These are phyloP conservation scores for Aspergillus thermomutatus DNA, from an alignment of 2,329 filamentous ascomycete genomes.

Conservation along the genomic window DNA sequence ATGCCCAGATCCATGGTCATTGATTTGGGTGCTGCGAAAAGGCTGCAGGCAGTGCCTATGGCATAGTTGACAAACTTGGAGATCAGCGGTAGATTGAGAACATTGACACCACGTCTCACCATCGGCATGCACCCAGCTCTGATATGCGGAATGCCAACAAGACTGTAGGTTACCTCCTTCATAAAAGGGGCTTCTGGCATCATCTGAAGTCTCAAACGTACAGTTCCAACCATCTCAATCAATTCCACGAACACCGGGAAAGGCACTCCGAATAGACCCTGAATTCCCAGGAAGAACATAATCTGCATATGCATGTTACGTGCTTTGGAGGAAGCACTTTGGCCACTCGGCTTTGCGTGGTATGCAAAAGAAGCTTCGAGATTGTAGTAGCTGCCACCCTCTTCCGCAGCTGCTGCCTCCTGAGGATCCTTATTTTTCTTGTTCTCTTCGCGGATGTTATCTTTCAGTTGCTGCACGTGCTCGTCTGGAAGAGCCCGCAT, in stretches of 20 bases:
- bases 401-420: constrained; percentile 82
- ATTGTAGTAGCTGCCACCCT: constrained; percentile 90
- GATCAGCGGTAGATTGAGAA: constrained; percentile 86
- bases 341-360: constrained; percentile 72
- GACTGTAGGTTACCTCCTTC: constrained; percentile 85
- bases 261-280: constrained; percentile 83
- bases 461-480: constrained; percentile 77
- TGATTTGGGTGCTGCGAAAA: constrained; percentile 93
- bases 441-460: constrained; percentile 74
- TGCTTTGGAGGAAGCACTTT: constrained; percentile 72
- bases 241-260: constrained; percentile 86
- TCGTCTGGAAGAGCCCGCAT: constrained; percentile 79
- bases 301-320: constrained; percentile 97
- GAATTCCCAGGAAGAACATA: constrained; percentile 88
- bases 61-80: constrained; percentile 97
- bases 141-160: constrained; percentile 91
- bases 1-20: constrained; percentile 89
- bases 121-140: constrained; percentile 88
- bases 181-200: constrained; percentile 88
- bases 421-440: constrained; percentile 79
- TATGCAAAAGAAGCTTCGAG: constrained; percentile 88
- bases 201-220: constrained; percentile 77
- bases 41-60: constrained; percentile 77
- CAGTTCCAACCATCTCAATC: constrained; percentile 84
- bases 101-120: constrained; percentile 84